These are phyloP conservation scores for Aspergillus bombycis DNA, from an alignment of 2,329 filamentous ascomycete genomes.

Conservation along the genomic window DNA sequence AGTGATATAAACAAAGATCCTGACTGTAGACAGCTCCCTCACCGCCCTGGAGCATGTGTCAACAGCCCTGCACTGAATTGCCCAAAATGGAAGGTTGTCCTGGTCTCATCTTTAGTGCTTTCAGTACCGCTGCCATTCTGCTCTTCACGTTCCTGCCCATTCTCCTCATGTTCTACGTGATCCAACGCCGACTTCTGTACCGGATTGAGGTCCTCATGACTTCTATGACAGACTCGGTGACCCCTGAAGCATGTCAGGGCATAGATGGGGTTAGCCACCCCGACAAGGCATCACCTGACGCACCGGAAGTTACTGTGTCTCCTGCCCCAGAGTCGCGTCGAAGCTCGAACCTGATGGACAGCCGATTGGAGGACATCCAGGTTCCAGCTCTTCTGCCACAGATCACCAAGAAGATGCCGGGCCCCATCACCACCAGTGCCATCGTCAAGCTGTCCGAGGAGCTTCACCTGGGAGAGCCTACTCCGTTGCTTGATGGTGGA, in stretches of 20 bases:
- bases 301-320: neutral
- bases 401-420: conserved; percentile 1
- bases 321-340: neutral
- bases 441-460: neutral
- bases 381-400: conserved; percentile 19
- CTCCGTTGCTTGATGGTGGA: conserved; percentile 12
- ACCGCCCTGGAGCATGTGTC: neutral
- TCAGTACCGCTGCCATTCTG: neutral
- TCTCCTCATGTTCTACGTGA: conserved; percentile 4
- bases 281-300: neutral
- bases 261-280: neutral
- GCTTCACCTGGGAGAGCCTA: neutral
- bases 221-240: neutral
- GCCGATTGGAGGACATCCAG: conserved; percentile 21
- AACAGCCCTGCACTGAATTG: conserved; percentile 4
- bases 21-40: neutral
- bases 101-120: neutral
- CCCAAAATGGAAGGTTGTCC: conserved; percentile 22
- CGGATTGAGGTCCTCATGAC: neutral
- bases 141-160: neutral
- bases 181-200: neutral
- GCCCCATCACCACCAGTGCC: neutral
- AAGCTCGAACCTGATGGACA: conserved; percentile 18
- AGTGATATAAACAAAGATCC: neutral
- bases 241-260: neutral